Conservation (phyloP, 768 basidiomycete species). For the Pholiota molesta region DNA sequence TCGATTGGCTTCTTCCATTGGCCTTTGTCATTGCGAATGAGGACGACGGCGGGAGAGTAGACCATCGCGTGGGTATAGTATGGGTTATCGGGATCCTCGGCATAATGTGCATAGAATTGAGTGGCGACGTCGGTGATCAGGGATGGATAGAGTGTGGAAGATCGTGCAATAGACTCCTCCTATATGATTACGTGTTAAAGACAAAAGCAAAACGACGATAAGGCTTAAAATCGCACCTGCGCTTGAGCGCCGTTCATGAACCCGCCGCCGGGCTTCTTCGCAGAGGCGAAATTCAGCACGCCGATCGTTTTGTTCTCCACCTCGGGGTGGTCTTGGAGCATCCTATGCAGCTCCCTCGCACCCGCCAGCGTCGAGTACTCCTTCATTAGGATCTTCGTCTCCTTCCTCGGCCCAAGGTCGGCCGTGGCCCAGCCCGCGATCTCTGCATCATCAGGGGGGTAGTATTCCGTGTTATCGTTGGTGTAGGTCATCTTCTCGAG, state of each 20-base stretch:
- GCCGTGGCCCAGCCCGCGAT: conserved; percentile 14
- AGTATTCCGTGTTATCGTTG: conserved; percentile 21
- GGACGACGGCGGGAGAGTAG: conserved; percentile 61
- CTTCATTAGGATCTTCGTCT: conserved; percentile 21
- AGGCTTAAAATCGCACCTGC: conserved; percentile 35
- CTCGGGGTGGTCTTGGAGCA: not conserved
- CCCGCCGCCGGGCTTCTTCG: conserved; percentile 75
- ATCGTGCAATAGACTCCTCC: conserved; percentile 76
- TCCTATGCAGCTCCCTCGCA: conserved; percentile 20
- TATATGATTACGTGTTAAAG: not conserved
- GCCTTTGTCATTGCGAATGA: conserved; percentile 66
- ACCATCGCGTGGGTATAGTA: conserved; percentile 81
- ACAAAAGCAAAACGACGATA: not conserved
- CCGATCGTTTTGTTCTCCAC: not conserved
- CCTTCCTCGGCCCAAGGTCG: not conserved
- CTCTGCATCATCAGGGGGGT: conserved; percentile 22
- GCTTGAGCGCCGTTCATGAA: conserved; percentile 74
- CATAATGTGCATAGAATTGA: conserved; percentile 64
- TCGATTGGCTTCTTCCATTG: conserved; percentile 55
- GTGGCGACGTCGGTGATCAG: conserved; percentile 56
- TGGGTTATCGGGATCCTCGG: conserved; percentile 46
- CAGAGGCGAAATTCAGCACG: conserved; percentile 70
- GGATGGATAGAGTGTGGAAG: conserved; percentile 71
- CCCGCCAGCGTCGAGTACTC: conserved; percentile 30
- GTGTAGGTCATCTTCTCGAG: conserved; percentile 19